phyloP scores from a whole-genome alignment of 257 asterid species.

The Oldenlandia corymbosa region DNA sequence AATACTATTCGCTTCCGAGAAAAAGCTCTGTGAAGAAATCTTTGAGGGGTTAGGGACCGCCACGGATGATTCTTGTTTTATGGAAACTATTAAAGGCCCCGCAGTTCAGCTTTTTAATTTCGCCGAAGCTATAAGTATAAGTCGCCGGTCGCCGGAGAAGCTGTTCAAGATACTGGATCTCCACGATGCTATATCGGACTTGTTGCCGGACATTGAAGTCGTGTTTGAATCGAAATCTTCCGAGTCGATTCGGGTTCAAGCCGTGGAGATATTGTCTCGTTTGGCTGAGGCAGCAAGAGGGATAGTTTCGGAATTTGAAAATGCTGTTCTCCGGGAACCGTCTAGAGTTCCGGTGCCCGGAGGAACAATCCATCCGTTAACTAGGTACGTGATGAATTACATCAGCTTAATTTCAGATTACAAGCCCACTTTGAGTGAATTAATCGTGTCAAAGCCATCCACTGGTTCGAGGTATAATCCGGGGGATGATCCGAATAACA shows the following conservation, averaged over 20 bases:
- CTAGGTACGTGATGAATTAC: constrained; percentile 91
- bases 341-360: constrained; percentile 74
- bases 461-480: constrained; percentile 57
- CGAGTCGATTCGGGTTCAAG: constrained; percentile 64
- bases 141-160: constrained; percentile 78
- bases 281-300: constrained; percentile 81
- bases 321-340: constrained; percentile 75
- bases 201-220: constrained; percentile 62
- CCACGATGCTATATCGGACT: constrained; percentile 67
- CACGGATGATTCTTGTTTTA: constrained; percentile 60
- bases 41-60: constrained; percentile 55
- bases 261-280: constrained; percentile 72
- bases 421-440: constrained; percentile 52
- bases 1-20: constrained; percentile 71
- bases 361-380: constrained; percentile 87
- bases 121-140: constrained; percentile 81
- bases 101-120: constrained; percentile 77
- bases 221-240: constrained; percentile 67
- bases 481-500: constrained; percentile 53
- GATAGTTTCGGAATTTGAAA: constrained; percentile 76
- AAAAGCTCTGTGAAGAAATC: constrained; percentile 67
- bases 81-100: constrained; percentile 83
- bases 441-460: constrained; percentile 69
- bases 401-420: constrained; percentile 76
- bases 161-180: constrained; percentile 85